Percentiles rank a stretch among this genome's conserved stretches.
These are phyloP conservation scores for Apiotrichum veenhuisii DNA, from an alignment of 1,284 basidiomycete species.

Conservation along the genomic window DNA sequence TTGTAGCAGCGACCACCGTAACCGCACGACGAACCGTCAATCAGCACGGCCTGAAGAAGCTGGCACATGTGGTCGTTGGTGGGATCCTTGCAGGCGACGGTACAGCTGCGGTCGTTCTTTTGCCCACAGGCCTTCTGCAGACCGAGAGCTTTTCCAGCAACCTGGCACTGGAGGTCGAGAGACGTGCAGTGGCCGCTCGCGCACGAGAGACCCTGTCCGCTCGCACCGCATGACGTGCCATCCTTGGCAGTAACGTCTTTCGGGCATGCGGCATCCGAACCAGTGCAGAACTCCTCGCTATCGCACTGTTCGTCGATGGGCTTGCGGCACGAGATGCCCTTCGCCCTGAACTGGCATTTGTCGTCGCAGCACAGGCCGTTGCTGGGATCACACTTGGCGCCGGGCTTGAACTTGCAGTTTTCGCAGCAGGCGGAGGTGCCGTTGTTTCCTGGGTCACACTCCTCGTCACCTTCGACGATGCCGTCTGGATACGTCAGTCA, in stretches of 20 bases:
- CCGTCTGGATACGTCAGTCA: slow-evolving; percentile 31
- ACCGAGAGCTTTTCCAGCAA: slow-evolving; percentile 65
- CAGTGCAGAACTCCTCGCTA: slow-evolving; percentile 72
- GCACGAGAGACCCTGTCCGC: slow-evolving; percentile 68
- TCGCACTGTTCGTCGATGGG: slow-evolving; percentile 69
- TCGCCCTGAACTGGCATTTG: slow-evolving; percentile 65
- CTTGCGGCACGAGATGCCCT: slow-evolving; percentile 64
- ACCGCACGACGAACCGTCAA: slow-evolving; percentile 83
- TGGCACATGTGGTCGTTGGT: slow-evolving; percentile 60
- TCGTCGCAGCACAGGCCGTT: slow-evolving; percentile 73
- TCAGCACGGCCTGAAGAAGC: slow-evolving; percentile 67
- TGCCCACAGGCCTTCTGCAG: slow-evolving; percentile 65
- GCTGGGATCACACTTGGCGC: slow-evolving; percentile 74
- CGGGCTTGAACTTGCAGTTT: slow-evolving; percentile 65
- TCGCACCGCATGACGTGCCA: slow-evolving; percentile 67
- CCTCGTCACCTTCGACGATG: slow-evolving; percentile 61
- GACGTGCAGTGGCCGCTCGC: slow-evolving; percentile 81
- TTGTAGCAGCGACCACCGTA: slow-evolving; percentile 67
- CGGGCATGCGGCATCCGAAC: slow-evolving; percentile 70
- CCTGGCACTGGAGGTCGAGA: slow-evolving; percentile 73
- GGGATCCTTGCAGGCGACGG: slow-evolving; percentile 77
- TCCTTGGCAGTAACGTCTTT: slow-evolving; percentile 63
- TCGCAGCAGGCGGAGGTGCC: slow-evolving; percentile 23
- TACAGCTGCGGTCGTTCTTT: slow-evolving; percentile 64
- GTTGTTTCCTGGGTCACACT: slow-evolving; percentile 78